These are phyloP conservation scores for Toxicodendron radicans DNA, from an alignment of 345 rosid species.

Conservation along the genomic window DNA sequence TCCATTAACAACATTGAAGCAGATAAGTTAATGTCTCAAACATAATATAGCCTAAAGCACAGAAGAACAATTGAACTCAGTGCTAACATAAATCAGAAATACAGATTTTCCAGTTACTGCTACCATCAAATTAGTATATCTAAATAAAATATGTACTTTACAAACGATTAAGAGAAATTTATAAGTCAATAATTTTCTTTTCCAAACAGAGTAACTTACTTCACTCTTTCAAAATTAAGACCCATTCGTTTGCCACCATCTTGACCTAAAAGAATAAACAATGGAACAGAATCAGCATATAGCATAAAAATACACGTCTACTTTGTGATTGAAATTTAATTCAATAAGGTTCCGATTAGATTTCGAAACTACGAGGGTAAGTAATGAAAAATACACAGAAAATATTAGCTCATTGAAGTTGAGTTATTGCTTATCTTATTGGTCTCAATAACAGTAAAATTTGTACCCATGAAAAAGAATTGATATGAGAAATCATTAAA, in stretches of 20 bases:
- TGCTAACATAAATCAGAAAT: background rate
- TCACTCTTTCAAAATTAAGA: conserved; percentile 79
- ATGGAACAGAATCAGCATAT: conserved; percentile 16
- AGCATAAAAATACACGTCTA: background rate
- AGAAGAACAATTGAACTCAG: background rate
- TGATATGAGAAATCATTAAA: background rate
- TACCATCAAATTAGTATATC: background rate
- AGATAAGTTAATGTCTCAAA: background rate
- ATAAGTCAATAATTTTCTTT: background rate
- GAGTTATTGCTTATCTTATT: background rate
- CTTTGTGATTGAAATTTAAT: background rate
- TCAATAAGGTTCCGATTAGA: too few species aligned
- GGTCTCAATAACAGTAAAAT: background rate
- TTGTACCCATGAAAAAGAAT: background rate
- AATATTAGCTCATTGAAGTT: background rate
- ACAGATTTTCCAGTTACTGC: background rate
- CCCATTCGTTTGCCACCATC: conserved; percentile 97
- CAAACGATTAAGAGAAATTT: background rate
- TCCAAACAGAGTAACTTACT: conserved; percentile 47
- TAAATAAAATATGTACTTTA: background rate
- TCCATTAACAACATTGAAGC: background rate
- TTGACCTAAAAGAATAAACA: conserved; percentile 51
- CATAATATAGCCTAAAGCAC: background rate
- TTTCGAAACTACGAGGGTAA: too few species aligned
- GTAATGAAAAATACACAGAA: too few species aligned